A percentile compares a stretch with the other conserved stretches of the same genome.
These are phyloP conservation scores for Venturia oleaginea DNA, from an alignment of 2,329 filamentous ascomycete species.

Conservation along the genomic window DNA sequence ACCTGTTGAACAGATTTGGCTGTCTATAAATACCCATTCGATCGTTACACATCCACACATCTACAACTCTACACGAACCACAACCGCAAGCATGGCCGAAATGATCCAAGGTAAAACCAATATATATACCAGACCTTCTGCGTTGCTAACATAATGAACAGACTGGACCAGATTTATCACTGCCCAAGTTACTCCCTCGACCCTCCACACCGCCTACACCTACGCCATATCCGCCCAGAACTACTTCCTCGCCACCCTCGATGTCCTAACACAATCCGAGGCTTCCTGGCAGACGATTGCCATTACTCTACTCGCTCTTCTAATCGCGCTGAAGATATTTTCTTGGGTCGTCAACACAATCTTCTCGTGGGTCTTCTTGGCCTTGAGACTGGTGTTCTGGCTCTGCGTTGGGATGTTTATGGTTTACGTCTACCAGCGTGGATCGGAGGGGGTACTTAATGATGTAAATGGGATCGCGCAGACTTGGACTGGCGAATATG, in stretches of 20 bases:
- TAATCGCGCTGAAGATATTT: conserved; percentile 55
- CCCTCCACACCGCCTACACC: conserved; percentile 18
- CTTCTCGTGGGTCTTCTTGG: conserved; percentile 66
- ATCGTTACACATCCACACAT: background rate
- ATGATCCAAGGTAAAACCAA: background rate
- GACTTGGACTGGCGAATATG: conserved; percentile 10
- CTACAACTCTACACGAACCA: background rate
- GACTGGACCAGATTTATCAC: conserved; percentile 15
- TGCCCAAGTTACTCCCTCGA: conserved; percentile 13
- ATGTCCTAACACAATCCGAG: conserved; percentile 19
- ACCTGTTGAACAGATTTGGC: background rate
- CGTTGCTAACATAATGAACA: conserved; percentile 12
- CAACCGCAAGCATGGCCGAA: background rate
- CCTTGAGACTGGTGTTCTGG: conserved; percentile 56
- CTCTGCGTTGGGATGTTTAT: conserved; percentile 45
- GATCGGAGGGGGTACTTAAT: conserved; percentile 53
- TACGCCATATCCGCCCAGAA: conserved; percentile 19
- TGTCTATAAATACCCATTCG: background rate
- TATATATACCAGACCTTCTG: too few species aligned
- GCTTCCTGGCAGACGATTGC: conserved; percentile 44
- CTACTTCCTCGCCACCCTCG: conserved; percentile 23
- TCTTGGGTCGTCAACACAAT: conserved; percentile 63
- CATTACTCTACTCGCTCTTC: conserved; percentile 50
- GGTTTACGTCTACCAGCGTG: conserved; percentile 51
- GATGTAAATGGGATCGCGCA: conserved; percentile 38